Percentiles rank a stretch among this genome's conserved stretches.
phyloP scores from a whole-genome alignment of 192 early-diverging fungal species.

The Coemansia sp. region DNA sequence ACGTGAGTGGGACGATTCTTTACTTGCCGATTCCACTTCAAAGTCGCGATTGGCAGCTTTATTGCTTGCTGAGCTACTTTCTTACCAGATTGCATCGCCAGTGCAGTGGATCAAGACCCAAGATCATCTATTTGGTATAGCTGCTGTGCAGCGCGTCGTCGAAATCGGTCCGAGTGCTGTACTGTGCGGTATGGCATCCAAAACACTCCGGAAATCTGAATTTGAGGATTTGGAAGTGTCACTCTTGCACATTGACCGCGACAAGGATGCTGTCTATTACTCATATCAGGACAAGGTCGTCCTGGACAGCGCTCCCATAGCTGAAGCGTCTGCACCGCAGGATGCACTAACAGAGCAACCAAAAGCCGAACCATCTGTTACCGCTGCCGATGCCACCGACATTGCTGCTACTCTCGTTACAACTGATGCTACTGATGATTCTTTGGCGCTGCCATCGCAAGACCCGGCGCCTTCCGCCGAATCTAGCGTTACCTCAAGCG shows the following conservation, averaged over 20 bases:
- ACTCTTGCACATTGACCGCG: conserved; percentile 19
- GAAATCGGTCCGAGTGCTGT: conserved; percentile 88
- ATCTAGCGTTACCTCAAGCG: neutral
- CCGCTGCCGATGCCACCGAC: too few species aligned
- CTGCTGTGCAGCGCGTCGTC: conserved; percentile 76
- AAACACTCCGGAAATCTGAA: conserved; percentile 14
- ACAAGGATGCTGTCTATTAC: conserved; percentile 16
- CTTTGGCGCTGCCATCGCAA: neutral
- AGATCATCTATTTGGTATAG: conserved; percentile 74
- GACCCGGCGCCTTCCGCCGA: neutral
- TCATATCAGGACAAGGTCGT: neutral
- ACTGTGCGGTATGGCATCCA: conserved; percentile 82
- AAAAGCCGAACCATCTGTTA: too few species aligned
- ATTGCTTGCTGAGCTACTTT: conserved; percentile 83
- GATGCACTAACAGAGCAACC: neutral
- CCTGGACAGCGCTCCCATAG: neutral
- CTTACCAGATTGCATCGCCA: conserved; percentile 90
- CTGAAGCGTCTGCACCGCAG: neutral
- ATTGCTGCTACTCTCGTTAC: neutral
- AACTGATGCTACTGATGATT: neutral
- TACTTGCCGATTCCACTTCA: conserved; percentile 39
- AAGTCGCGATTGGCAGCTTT: conserved; percentile 73
- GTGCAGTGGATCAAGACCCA: conserved; percentile 97
- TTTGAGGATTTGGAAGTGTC: neutral
- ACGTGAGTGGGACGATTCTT: conserved; percentile 58